Evolutionary conservation across 345 rosid species (phyloP).

Genomic region (Eucalyptus victrix): DNA sequence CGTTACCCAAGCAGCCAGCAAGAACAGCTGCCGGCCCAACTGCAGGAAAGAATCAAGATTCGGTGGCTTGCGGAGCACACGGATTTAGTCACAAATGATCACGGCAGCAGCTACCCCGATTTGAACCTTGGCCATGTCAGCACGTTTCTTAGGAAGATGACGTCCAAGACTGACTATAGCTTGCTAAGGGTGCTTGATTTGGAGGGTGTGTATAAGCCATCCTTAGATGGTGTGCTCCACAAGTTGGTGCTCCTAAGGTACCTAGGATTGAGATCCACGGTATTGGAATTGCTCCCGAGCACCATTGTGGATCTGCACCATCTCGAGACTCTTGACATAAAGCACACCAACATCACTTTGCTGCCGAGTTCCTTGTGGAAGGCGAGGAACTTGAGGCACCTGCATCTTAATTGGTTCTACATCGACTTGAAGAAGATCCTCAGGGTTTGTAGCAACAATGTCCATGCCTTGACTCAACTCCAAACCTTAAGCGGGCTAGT

Average conservation of each 20-base stretch:
- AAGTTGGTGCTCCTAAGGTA: constrained; percentile 3
- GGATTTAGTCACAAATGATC: accelerated
- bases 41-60: not conserved
- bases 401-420: not conserved
- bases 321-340: constrained; percentile 7
- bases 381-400: not conserved
- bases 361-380: not conserved
- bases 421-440: not conserved
- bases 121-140: accelerated
- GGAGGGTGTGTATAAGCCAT: constrained; percentile 8
- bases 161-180: not conserved
- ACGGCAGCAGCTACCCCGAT: accelerated
- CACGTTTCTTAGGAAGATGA: not conserved
- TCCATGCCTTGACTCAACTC: not conserved
- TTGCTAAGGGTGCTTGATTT: not conserved
- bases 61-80: not conserved
- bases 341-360: not conserved
- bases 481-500: not conserved
- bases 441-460: not conserved
- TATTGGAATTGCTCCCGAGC: not conserved
- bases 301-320: not conserved
- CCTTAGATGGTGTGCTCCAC: not conserved
- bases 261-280: constrained; percentile 12
- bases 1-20: not conserved
- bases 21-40: not conserved